phyloP scores from a whole-genome alignment of 345 rosid genomes.

The Eucalyptus pauciflora region DNA sequence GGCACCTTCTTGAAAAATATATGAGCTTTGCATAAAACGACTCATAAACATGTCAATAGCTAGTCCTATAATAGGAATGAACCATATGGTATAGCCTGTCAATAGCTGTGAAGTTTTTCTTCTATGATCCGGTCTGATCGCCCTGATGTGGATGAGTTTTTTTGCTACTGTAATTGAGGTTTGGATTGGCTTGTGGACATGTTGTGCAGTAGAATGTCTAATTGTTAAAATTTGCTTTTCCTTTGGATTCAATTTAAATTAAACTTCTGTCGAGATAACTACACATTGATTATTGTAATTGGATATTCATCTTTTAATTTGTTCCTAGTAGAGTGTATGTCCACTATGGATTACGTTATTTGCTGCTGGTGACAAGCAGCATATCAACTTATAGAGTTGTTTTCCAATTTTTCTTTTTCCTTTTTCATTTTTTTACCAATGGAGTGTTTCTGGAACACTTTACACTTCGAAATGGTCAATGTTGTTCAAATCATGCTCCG shows the following conservation, averaged over 20 bases:
- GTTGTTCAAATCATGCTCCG: background rate
- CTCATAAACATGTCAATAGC: background rate
- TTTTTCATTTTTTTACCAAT: background rate
- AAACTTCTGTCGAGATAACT: background rate
- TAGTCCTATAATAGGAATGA: background rate
- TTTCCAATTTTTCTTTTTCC: background rate
- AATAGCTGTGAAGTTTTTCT: background rate
- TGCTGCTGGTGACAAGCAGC: background rate
- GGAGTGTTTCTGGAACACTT: background rate
- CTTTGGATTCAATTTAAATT: background rate
- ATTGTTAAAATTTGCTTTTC: background rate
- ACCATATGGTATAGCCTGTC: background rate
- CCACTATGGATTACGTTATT: background rate
- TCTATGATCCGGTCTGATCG: background rate
- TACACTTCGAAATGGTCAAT: background rate
- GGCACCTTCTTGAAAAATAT: background rate
- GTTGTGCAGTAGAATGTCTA: background rate
- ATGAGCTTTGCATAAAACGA: background rate
- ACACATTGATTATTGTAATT: background rate
- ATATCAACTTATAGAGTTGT: background rate
- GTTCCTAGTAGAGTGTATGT: background rate
- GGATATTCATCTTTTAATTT: background rate
- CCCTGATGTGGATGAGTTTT: background rate
- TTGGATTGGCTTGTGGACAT: background rate
- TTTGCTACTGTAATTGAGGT: background rate